Evolutionary conservation across 1,139 yeast species (phyloP).

Genomic region (Hansenula lynferdii): DNA sequence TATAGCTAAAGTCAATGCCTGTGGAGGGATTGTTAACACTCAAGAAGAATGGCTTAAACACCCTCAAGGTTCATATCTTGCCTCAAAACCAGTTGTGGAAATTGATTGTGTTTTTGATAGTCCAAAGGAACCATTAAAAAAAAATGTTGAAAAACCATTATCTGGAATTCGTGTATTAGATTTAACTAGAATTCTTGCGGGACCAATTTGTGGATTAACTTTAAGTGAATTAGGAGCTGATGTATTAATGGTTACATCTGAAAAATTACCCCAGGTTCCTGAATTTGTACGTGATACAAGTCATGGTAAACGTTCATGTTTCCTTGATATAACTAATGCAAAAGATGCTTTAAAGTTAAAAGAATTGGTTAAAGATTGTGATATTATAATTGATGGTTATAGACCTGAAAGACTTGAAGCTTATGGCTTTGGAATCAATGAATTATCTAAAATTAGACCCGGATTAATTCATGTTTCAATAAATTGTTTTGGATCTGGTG

Average conservation of each 20-base stretch:
- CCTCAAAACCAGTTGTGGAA: background rate
- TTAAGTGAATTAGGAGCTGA: slow-evolving; percentile 33
- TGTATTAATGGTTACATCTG: background rate
- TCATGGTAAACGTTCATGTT: slow-evolving; percentile 1
- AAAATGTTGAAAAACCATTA: slow-evolving; percentile 21
- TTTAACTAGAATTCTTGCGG: slow-evolving; percentile 37
- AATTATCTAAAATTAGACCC: background rate
- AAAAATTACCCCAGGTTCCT: background rate
- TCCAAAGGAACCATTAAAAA: background rate
- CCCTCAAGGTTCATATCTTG: slow-evolving; percentile 1
- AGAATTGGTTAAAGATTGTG: background rate
- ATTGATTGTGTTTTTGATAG: background rate
- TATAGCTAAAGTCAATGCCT: background rate
- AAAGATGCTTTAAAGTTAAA: background rate
- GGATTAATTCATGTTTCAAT: background rate
- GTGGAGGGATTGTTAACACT: background rate
- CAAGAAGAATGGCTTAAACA: background rate
- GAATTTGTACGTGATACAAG: slow-evolving; percentile 2
- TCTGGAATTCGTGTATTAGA: slow-evolving; percentile 33
- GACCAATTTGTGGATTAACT: slow-evolving; percentile 37
- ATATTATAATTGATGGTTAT: background rate
- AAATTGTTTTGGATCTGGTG: slow-evolving; percentile 1
- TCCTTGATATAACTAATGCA: background rate
- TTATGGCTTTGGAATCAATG: background rate
- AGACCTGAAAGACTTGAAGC: background rate